Evolutionary conservation across 352 stramenopile species (phyloP).

Genomic region (Phytopythium cucurbitacearum): DNA sequence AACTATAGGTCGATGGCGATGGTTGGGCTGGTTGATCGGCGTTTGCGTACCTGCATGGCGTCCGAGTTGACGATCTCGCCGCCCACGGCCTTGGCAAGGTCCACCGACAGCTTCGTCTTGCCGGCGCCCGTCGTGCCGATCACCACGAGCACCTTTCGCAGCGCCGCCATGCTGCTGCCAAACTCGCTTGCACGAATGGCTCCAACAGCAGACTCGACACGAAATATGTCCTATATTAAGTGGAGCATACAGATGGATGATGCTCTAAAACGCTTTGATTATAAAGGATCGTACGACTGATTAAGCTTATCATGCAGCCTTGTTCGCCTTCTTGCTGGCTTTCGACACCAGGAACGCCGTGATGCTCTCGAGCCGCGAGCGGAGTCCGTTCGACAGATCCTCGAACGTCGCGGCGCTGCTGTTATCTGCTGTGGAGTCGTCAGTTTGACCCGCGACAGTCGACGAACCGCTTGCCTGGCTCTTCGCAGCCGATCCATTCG

Average conservation of each 20-base stretch:
- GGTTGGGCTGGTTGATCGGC: neutral
- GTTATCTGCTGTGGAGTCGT: neutral
- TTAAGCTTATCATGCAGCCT: neutral
- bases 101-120: conserved; percentile 91
- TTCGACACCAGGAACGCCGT: conserved; percentile 56
- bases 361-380: conserved; percentile 52
- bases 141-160: conserved; percentile 86
- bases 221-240: neutral
- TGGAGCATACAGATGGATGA: neutral
- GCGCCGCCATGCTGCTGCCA: conserved; percentile 14
- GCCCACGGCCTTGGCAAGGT: conserved; percentile 84
- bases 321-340: conserved; percentile 42
- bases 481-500: neutral
- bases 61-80: conserved; percentile 92
- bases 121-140: conserved; percentile 89
- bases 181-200: conserved; percentile 8
- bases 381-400: conserved; percentile 18
- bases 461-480: neutral
- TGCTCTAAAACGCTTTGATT: conserved; percentile 3
- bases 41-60: conserved; percentile 71
- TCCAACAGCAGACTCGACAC: neutral
- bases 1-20: neutral
- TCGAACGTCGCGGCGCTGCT: neutral
- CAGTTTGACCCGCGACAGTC: too few relatives aligned
- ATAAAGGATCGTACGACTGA: neutral